Conservation (phyloP, 1,139 yeast genomes). For the Hyphopichia khmerensis region DNA sequence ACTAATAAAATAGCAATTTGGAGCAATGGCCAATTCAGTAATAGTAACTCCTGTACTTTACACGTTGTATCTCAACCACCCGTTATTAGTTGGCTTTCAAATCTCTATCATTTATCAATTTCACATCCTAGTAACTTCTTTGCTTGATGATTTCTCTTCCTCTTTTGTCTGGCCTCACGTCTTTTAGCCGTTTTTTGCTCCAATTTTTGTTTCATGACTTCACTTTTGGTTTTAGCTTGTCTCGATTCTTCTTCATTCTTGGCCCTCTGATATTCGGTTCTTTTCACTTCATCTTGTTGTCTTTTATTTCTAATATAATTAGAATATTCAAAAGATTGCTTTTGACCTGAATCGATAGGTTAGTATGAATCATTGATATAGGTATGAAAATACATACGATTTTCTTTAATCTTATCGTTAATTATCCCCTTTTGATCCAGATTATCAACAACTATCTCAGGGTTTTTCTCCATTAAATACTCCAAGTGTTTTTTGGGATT, state of each 20-base stretch:
- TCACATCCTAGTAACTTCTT: neutral
- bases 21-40: no score
- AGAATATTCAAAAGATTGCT: conserved; percentile 6
- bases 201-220: conserved; percentile 1
- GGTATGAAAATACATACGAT: neutral
- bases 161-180: conserved; percentile 6
- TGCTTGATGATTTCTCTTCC: conserved; percentile 1
- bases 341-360: conserved; percentile 3
- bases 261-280: neutral
- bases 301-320: conserved; percentile 7
- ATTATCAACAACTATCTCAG: neutral
- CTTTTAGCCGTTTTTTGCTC: conserved; percentile 6
- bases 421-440: neutral
- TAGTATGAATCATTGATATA: neutral
- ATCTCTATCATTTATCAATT: no score
- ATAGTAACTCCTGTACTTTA: no score
- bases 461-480: conserved; percentile 5
- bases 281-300: neutral
- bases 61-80: no score
- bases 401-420: neutral
- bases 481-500: conserved; percentile 5
- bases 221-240: conserved; percentile 3
- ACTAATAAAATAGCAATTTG: neutral
- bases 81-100: no score
- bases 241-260: neutral